Evolutionary conservation across 306 rosid species (phyloP).

Genomic region (Citrullus mucosospermus): DNA sequence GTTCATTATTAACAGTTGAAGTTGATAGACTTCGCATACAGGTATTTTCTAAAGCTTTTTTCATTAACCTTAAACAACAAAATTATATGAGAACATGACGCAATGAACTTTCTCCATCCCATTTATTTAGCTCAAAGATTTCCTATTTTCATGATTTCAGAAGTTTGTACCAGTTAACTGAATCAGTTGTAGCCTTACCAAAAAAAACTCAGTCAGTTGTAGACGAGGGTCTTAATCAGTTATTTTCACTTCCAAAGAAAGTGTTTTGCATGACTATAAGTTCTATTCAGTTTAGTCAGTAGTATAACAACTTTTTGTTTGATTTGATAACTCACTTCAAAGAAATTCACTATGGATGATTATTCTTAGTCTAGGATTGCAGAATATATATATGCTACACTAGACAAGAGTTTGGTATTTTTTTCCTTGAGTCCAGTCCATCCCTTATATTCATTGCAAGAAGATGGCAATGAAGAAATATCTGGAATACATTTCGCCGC

Average conservation of each 20-base stretch:
- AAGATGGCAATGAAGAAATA: neutral
- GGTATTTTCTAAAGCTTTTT: slow-evolving; percentile 43
- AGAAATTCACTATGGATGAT: neutral
- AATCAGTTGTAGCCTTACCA: neutral
- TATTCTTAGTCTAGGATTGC: neutral
- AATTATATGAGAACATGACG: neutral
- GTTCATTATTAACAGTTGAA: slow-evolving; percentile 67
- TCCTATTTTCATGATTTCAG: neutral
- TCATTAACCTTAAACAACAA: neutral
- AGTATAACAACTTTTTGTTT: neutral
- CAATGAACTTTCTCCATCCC: neutral
- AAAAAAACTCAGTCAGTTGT: neutral
- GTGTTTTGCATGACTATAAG: neutral
- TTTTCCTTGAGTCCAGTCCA: neutral
- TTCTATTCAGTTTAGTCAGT: neutral
- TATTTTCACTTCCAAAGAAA: neutral
- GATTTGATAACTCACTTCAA: neutral
- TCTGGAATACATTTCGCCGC: neutral
- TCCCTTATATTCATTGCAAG: neutral
- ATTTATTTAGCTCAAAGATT: neutral
- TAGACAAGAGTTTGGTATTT: neutral
- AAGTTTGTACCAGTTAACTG: neutral
- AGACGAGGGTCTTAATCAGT: neutral
- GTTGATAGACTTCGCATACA: slow-evolving; percentile 87
- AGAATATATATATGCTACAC: neutral